A percentile compares a stretch with the other conserved stretches of the same genome.
These are phyloP conservation scores for Apiotrichum veenhuisii DNA, from an alignment of 1,284 basidiomycete genomes.

Conservation along the genomic window DNA sequence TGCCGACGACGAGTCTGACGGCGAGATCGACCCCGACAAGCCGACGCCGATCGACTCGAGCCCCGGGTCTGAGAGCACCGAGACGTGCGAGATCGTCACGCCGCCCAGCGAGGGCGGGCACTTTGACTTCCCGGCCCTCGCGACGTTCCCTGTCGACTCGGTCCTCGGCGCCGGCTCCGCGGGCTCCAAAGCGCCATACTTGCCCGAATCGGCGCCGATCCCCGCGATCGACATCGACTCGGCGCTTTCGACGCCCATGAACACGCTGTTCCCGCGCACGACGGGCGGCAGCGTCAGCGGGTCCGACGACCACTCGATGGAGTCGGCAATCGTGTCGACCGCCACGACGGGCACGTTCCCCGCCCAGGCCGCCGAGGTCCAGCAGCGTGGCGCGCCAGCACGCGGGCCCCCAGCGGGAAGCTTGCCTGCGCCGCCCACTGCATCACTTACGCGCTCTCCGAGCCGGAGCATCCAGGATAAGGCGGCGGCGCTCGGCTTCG, in stretches of 20 bases:
- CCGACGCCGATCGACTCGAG: not conserved
- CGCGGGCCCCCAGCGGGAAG: too few relatives aligned
- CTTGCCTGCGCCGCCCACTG: not conserved
- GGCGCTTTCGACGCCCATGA: not conserved
- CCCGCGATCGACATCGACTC: not conserved
- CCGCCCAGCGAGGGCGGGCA: not conserved
- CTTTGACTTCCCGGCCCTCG: not conserved
- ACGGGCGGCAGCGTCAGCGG: too few relatives aligned
- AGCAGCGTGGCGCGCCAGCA: too few relatives aligned
- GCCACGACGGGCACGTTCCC: not conserved
- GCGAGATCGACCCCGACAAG: not conserved
- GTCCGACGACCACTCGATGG: too few relatives aligned
- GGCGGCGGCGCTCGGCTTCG: not conserved
- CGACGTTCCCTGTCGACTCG: not conserved
- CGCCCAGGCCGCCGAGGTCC: too few relatives aligned
- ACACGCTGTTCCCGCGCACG: not conserved
- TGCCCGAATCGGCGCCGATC: not conserved
- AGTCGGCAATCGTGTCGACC: not conserved
- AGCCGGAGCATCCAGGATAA: not conserved
- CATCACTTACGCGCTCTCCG: not conserved
- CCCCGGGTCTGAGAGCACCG: not conserved
- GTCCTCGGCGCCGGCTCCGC: not conserved
- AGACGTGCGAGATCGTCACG: not conserved
- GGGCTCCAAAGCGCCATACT: not conserved
- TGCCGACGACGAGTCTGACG: not conserved